Base-by-base conservation (phyloP, 306 rosid species). In the Casuarina cunninghamiana region DNA sequence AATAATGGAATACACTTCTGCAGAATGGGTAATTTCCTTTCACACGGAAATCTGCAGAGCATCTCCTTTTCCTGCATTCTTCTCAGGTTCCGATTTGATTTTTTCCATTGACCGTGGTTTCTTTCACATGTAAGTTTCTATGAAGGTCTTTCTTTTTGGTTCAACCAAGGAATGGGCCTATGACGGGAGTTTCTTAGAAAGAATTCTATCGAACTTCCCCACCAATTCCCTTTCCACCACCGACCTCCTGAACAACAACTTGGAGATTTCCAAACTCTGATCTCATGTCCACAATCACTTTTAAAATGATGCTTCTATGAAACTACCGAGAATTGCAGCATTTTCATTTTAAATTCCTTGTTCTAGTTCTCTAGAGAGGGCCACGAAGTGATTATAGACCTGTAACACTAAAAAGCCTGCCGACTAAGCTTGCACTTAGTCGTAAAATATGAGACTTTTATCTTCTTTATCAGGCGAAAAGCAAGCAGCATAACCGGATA, bases 31-130 rank as follows among this genome's bases (percentile, higher is more conserved):
- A 26, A 1, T 26, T 26, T 44, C 8, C 50, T 46, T 46, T 8
- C 50, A 46, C 50, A 8, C 50, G 12, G 50, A 5, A 46, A 46
- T 46, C 10, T 9, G 7, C 2, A 46, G 50, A 8, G 10, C 50
- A 46, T 46, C 48, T 44, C 48, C 8, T 44, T 44, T 1, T 44
- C 8, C 8, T 4, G 5, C 9, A 9, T 6, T 44, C 48, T 5
- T 5, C 1, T 44, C 9, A 3, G 62, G 67, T 80, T 74, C 79
- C 62, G 10, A 19, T 74, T 68, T 75, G 70, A 50, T 80, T 74
- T 69, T 62, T 13, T 39, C 15, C 21, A 60, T 68, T 74, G 45
- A 69, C 60, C 38, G 46, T 21, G 65, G 57, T 48, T 26, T 26
- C 57, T 48, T 69, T 48, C 44, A 48, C 42, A 2, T 4, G 3